Base-by-base conservation (phyloP, 1,284 basidiomycete species). In the Boletus chippewaensis region DNA sequence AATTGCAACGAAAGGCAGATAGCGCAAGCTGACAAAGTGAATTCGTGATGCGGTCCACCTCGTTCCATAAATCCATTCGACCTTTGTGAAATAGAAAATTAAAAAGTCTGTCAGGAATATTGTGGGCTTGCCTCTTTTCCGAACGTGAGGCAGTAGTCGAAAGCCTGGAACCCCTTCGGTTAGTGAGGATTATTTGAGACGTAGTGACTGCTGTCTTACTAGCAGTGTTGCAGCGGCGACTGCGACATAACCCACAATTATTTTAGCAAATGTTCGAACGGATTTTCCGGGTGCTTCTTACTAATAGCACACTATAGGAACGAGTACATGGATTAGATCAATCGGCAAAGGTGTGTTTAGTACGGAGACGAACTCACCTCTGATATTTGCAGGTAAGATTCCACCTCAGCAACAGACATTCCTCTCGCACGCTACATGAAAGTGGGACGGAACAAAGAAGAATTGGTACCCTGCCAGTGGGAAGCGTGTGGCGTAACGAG, bases 1-100 rank as follows among this genome's bases (percentile, higher is more conserved):
- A 13, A 63, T 45, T 7, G 57, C 57, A 43, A 52, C 29, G 13
- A 65, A 65, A 22, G 62, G 61, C 5, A 62, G 41, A 50, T 65
- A 63, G 20, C 62, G 61, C 18, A 36, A 53, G 16, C 38, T 18
- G 26, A 47, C 16, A 49, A 65, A 65, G 31, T 62, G 50, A 11
- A 59, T 48, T 45, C 61, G 48, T 36, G 39, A 40, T 6, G 50
- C 36, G 11, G 61, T 53, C 61, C 62, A 62, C 41, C 13, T 48
- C 4, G 51, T 53, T 20, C 52, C 47, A 43, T 53, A 53, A 29
- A 63, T 2, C 55, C 51, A 62, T 42, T 53, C 38, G 5, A 59
- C 51, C 60, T 61, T 50, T 29, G 16, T 1, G 8, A 38, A 41
- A 22, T 15, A 8, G 13, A 32, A 4, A 32, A 13, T 8, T 2